phyloP scores from a whole-genome alignment of 306 rosid genomes.

The Spatholobus suberectus region DNA sequence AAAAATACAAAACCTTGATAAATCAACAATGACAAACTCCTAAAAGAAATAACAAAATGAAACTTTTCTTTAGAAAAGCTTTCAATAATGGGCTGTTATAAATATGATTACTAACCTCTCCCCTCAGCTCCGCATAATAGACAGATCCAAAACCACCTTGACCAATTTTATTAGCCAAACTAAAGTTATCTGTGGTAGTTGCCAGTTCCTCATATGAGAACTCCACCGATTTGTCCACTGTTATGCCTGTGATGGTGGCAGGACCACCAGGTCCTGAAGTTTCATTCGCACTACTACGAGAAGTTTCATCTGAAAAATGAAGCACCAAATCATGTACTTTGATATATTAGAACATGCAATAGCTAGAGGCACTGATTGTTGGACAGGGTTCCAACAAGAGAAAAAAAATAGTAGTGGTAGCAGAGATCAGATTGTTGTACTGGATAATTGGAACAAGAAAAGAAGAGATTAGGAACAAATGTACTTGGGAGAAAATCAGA shows the following conservation, averaged over 20 bases:
- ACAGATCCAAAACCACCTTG: conserved; percentile 97
- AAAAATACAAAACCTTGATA: conserved; percentile 1
- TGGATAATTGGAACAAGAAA: background rate
- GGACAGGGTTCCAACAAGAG: conserved; percentile 27
- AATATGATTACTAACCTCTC: conserved; percentile 77
- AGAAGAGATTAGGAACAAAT: conserved; percentile 2
- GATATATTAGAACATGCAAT: conserved; percentile 10
- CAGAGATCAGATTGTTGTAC: conserved; percentile 1
- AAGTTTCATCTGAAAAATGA: conserved; percentile 46
- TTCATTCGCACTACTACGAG: conserved; percentile 46
- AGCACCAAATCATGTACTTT: conserved; percentile 17
- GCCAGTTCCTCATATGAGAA: conserved; percentile 92
- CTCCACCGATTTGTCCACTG: conserved; percentile 88
- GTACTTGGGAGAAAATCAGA: background rate
- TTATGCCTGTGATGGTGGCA: conserved; percentile 61
- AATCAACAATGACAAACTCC: conserved; percentile 5
- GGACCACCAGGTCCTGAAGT: conserved; percentile 45
- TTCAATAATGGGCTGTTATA: conserved; percentile 12
- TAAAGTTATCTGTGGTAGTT: conserved; percentile 74
- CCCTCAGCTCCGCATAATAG: conserved; percentile 95
- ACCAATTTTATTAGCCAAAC: conserved; percentile 84
- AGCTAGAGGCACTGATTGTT: conserved; percentile 11
- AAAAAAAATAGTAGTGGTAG: background rate
- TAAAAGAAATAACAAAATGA: background rate
- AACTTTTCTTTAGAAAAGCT: conserved; percentile 4